Percentiles rank a stretch among this genome's conserved stretches.
Evolutionary conservation across 306 rosid genomes (phyloP).

Genomic region (Quercus suber): DNA sequence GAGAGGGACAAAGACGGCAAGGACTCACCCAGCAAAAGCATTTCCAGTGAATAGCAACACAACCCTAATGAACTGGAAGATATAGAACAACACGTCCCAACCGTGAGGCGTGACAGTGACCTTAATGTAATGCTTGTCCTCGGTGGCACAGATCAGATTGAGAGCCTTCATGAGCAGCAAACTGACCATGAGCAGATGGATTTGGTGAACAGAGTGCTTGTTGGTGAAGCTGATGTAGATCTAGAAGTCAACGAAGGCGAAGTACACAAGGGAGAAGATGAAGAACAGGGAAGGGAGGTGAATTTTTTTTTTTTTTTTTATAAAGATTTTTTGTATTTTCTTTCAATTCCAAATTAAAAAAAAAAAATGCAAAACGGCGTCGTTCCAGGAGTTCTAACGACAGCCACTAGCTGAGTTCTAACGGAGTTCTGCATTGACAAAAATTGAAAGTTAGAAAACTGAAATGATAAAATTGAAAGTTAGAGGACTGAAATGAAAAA

Average conservation of each 20-base stretch:
- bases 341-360: too few relatives aligned
- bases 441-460: too few relatives aligned
- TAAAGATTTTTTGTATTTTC: too few relatives aligned
- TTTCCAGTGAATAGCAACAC: slow-evolving; percentile 57
- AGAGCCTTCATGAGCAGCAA: slow-evolving; percentile 67
- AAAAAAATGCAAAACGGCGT: too few relatives aligned
- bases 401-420: too few relatives aligned
- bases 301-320: too few relatives aligned
- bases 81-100: slow-evolving; percentile 87
- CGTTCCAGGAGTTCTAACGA: too few relatives aligned
- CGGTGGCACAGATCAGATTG: slow-evolving; percentile 73
- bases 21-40: too few relatives aligned
- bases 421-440: too few relatives aligned
- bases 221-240: slow-evolving; percentile 36
- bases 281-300: slow-evolving; percentile 62
- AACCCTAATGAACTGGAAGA: slow-evolving; percentile 79
- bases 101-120: slow-evolving; percentile 85
- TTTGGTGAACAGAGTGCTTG: slow-evolving; percentile 61
- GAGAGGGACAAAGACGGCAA: too few relatives aligned
- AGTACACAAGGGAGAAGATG: slow-evolving; percentile 48
- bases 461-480: too few relatives aligned
- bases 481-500: too few relatives aligned
- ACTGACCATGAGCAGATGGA: slow-evolving; percentile 68
- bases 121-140: slow-evolving; percentile 80
- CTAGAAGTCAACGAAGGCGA: slow-evolving; percentile 60